phyloP scores from a whole-genome alignment of 176 grass and related monocot genomes.

The Cenchrus purpureus region DNA sequence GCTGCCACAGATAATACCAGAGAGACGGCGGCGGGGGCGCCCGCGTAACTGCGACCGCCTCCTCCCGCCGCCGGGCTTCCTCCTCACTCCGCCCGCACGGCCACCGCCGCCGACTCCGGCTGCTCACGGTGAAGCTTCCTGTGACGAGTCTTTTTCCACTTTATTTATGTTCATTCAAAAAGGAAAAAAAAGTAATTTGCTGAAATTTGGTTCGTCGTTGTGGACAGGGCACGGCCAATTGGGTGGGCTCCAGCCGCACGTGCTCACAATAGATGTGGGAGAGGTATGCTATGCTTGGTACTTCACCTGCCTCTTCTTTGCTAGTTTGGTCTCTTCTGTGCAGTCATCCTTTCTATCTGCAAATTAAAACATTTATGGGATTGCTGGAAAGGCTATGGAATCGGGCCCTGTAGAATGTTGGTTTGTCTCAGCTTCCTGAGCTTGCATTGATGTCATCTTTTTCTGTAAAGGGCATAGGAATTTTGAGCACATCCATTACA shows the following conservation, averaged over 20 bases:
- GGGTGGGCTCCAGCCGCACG: conserved; percentile 44
- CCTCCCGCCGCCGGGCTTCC: conserved; percentile 36
- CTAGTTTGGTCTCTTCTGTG: background rate
- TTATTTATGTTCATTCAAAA: no score
- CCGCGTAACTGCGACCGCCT: conserved; percentile 45
- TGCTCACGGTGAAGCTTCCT: conserved; percentile 14
- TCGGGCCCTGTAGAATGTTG: background rate
- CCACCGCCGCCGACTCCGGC: background rate
- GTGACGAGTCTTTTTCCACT: background rate
- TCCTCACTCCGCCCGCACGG: background rate
- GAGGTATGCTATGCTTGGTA: conserved; percentile 49
- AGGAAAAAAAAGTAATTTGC: background rate
- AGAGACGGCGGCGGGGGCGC: conserved; percentile 39
- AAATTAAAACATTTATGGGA: background rate
- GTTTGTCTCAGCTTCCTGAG: background rate
- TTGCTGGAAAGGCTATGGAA: background rate
- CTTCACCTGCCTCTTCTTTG: background rate
- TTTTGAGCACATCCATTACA: background rate
- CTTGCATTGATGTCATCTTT: background rate
- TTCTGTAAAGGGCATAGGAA: background rate
- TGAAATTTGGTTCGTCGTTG: background rate
- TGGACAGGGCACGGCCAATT: conserved; percentile 36
- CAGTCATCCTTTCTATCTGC: background rate
- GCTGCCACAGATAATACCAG: background rate
- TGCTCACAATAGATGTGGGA: conserved; percentile 47